These are phyloP conservation scores for Meyerozyma elateridarum DNA, from an alignment of 1,139 yeast genomes.

Conservation along the genomic window DNA sequence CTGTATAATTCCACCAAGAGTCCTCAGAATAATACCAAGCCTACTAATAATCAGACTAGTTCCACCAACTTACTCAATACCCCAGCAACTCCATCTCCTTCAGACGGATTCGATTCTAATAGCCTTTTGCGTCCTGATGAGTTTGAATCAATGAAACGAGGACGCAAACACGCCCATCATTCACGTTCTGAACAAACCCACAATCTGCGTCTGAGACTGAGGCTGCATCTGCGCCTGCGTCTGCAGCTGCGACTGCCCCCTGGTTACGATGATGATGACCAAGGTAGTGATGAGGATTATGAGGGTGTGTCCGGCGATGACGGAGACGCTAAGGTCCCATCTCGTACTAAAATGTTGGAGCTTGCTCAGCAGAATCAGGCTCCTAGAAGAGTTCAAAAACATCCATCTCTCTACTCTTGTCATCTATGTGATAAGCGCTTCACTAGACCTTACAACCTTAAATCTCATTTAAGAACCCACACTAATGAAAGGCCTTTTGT, in stretches of 20 bases:
- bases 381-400: constrained; percentile 61
- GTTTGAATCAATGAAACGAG: constrained; percentile 26
- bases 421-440: constrained; percentile 80
- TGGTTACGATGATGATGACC: constrained; percentile 7
- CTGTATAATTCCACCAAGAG: constrained; percentile 18
- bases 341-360: constrained; percentile 59
- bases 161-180: constrained; percentile 20
- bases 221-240: constrained; percentile 2
- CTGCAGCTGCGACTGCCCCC: constrained; percentile 5
- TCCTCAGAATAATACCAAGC: constrained; percentile 5
- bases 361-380: constrained; percentile 50
- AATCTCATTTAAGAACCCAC: constrained; percentile 88
- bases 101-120: neutral
- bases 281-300: constrained; percentile 11
- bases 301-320: constrained; percentile 5
- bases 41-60: too few relatives aligned
- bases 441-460: constrained; percentile 87
- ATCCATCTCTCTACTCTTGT: constrained; percentile 79
- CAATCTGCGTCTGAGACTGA: constrained; percentile 1
- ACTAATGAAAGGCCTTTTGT: constrained; percentile 90
- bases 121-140: constrained; percentile 34
- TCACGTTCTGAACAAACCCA: constrained; percentile 1
- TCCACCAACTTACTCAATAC: neutral
- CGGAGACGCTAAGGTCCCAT: constrained; percentile 16
- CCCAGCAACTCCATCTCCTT: neutral